Evolutionary conservation across 2,329 filamentous ascomycete species (phyloP), one percentile per base, ranked within the genome.

Genomic region (Beauveria medogensis): DNA sequence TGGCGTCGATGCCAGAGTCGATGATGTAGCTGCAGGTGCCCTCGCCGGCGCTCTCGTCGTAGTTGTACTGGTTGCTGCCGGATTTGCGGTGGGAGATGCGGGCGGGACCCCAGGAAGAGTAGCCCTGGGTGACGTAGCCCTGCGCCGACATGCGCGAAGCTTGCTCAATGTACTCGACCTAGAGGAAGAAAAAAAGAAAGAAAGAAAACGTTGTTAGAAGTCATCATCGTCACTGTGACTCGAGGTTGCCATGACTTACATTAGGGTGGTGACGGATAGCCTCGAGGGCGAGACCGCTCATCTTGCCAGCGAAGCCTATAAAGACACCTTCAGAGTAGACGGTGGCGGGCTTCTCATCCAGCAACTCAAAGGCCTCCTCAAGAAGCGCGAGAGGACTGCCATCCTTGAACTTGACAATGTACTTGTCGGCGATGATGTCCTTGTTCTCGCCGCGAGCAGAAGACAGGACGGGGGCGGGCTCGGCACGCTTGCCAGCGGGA

Each of bases 11-110:
- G 8, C 76, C 75, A 18, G 74, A 73, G 65, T 78, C 76, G 53
- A 78, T 71, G 28, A 78, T 69, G 63, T 78, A 78, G 26, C 70
- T 70, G 20, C 70, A 76, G 5, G 71, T 71, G 18, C 69, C 73
- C 53, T 66, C 65, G 41, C 73, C 75, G 2, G 71, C 70, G 20
- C 63, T 67, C 0, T 66, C 64, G 56, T 75, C 71, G 62, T 71
- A 74, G 55, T 63, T 53, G 64, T 73, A 75, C n/a, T 60, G 56
- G 10, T 62, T 65, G 1, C 61, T 50, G 12, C 63, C 63, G 1
- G 66, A 62, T 6, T 30, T 24, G 12, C 66, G 65, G 65, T 67
- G 69, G n/a, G 73, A 74, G 53, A 75, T 64, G 9, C 72, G 67
- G 1, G 67, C 67, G 10, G 73, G 66, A 7, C 71, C 72, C 71